Evolutionary conservation across 1,284 basidiomycete genomes (phyloP), one percentile per base, ranked within the genome.

Genomic region (Naganishia sp.): DNA sequence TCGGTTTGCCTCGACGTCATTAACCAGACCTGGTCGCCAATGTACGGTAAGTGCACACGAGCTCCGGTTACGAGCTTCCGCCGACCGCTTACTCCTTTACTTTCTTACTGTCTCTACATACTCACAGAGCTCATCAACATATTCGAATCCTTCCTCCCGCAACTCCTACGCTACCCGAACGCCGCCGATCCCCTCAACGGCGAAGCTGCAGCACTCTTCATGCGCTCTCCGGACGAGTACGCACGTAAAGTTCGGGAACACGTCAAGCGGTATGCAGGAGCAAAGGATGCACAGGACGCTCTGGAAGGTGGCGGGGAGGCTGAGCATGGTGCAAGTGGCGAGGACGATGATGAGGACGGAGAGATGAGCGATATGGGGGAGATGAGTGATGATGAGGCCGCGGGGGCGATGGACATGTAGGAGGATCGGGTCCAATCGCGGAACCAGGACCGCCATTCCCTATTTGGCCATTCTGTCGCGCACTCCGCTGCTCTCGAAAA

Each of bases 21-120:
- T 78, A 96, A 96, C 78, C 93, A 95, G 81, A 96, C 94, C n/a
- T 97, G 94, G 94, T 96, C 94, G 41, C 94, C 94, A 2, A 97
- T 97, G 94, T 97, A 95, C 77, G 92, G 92, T 93, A 77, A 68
- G 85, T 73, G 28, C 2, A 13, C 7, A 6, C 35, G 7, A 6
- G 67, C 78, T 1, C 41, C 18, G 32, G 41, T 11, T 41, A 43
- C 15, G 28, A 2, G 28, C 28, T 28, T 1, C 28, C 5, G 5
- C 28, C 28, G 28, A 28, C 1, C 28, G 28, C 28, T 28, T 1
- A 49, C 7, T 42, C 50, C n/a, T 39, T 39, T 39, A 2, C 35
- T 6, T 5, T 39, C 35, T 2, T 39, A 10, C 7, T 10, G 35
- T 39, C 35, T 10, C 35, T 39, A 9, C 35, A 73, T 6, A 45